phyloP scores from a whole-genome alignment of 1,284 basidiomycete genomes.

The Chondrostereum purpureum region DNA sequence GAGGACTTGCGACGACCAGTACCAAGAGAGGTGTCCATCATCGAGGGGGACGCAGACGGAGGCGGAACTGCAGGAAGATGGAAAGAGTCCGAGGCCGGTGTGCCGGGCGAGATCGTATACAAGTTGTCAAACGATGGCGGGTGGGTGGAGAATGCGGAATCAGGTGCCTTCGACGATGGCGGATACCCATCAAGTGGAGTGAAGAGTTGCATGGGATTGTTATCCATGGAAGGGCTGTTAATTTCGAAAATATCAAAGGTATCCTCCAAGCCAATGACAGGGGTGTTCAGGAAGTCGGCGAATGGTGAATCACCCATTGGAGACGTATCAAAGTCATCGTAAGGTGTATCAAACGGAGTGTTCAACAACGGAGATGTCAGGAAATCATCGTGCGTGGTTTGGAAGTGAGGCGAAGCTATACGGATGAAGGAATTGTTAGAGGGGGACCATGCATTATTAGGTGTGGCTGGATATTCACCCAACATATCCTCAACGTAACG shows the following conservation, averaged over 20 bases:
- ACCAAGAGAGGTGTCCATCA: slow-evolving; percentile 29
- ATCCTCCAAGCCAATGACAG: slow-evolving; percentile 32
- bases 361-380: slow-evolving; percentile 17
- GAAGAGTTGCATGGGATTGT: slow-evolving; percentile 29
- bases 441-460: not conserved
- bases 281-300: slow-evolving; percentile 54
- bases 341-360: slow-evolving; percentile 10
- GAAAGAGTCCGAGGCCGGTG: slow-evolving; percentile 33
- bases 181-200: slow-evolving; percentile 1
- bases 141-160: slow-evolving; percentile 16
- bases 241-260: slow-evolving; percentile 21
- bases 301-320: slow-evolving; percentile 34
- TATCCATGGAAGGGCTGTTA: slow-evolving; percentile 26
- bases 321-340: slow-evolving; percentile 17
- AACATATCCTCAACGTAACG: not conserved
- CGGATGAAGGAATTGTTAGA: not conserved
- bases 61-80: slow-evolving; percentile 28
- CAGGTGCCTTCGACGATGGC: slow-evolving; percentile 10
- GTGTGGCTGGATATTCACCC: not conserved
- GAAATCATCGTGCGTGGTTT: slow-evolving; percentile 12
- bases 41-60: slow-evolving; percentile 24
- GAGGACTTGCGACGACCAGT: slow-evolving; percentile 30
- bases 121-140: slow-evolving; percentile 26
- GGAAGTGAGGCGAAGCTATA: slow-evolving; percentile 3
- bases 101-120: slow-evolving; percentile 38